Percentiles rank a stretch among this genome's conserved stretches.
Conservation (phyloP, 2,329 filamentous ascomycete species). For the Boeremia lycopersici region DNA sequence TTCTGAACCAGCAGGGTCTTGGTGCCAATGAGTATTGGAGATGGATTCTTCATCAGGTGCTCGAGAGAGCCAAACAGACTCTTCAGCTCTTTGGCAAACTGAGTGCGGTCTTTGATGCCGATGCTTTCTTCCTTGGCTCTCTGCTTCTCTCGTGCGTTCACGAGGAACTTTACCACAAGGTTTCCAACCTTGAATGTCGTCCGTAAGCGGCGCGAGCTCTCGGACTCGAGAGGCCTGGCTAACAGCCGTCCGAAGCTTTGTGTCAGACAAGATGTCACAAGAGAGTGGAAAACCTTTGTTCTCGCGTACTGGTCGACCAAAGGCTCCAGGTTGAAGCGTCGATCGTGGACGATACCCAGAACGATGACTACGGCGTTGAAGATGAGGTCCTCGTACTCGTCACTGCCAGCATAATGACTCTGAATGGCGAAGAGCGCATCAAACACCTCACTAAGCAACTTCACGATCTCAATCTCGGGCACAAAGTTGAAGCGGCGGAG, state of each 20-base stretch:
- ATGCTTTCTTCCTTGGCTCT: constrained; percentile 87
- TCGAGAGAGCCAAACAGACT: constrained; percentile 90
- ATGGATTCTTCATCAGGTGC: constrained; percentile 83
- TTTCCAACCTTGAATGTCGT: constrained; percentile 94
- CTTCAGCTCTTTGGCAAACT: constrained; percentile 82
- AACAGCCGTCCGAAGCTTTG: constrained; percentile 85
- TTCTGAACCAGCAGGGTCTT: constrained; percentile 96
- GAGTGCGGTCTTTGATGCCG: constrained; percentile 75
- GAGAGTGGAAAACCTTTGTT: constrained; percentile 88
- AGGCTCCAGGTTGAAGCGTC: constrained; percentile 88
- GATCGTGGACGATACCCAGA: constrained; percentile 90
- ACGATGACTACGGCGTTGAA: constrained; percentile 91
- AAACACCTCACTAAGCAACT: constrained; percentile 86
- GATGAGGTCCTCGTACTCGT: constrained; percentile 89
- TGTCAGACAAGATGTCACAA: constrained; percentile 85
- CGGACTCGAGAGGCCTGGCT: constrained; percentile 79
- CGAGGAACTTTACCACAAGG: constrained; percentile 93
- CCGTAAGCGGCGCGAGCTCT: constrained; percentile 81
- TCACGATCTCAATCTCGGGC: constrained; percentile 96
- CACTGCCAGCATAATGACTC: constrained; percentile 87
- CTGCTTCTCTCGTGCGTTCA: constrained; percentile 84
- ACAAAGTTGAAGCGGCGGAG: constrained; percentile 89
- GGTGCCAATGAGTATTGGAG: constrained; percentile 86
- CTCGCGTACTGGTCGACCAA: constrained; percentile 92
- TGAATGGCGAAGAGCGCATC: constrained; percentile 90